phyloP scores from a whole-genome alignment of 441 rosid genomes.

The Corymbia calophylla region DNA sequence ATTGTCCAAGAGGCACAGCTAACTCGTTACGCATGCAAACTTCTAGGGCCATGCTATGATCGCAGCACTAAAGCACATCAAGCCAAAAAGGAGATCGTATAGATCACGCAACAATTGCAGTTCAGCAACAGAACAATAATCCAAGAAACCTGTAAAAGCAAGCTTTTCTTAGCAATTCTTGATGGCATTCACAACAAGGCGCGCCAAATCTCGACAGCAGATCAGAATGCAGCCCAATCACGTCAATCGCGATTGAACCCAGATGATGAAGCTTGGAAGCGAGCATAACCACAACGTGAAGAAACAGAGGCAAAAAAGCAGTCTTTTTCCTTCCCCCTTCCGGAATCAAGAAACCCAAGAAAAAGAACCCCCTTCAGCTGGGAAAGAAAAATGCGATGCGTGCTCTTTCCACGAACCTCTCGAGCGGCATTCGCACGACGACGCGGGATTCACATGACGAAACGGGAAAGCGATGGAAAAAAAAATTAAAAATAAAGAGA shows the following conservation, averaged over 20 bases:
- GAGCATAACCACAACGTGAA: neutral
- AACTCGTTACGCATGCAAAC: neutral
- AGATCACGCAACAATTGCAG: neutral
- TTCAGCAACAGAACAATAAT: neutral
- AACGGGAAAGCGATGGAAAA: neutral
- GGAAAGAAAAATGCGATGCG: neutral
- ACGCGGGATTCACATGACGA: neutral
- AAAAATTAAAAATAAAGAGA: no score
- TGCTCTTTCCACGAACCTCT: neutral
- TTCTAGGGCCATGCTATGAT: neutral
- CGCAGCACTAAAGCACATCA: neutral
- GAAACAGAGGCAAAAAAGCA: neutral
- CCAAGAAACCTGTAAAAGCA: neutral
- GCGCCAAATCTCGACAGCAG: neutral
- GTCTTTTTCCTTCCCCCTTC: neutral
- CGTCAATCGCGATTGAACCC: neutral
- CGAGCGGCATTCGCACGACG: neutral
- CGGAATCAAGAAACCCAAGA: neutral
- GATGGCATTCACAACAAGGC: neutral
- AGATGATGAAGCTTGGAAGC: neutral
- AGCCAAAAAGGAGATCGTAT: neutral
- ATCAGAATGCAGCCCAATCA: neutral
- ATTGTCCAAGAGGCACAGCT: neutral
- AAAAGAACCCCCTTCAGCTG: neutral
- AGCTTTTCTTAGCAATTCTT: neutral